Evolutionary conservation across 805 yeast species (phyloP).

Genomic region (Candida pini): DNA sequence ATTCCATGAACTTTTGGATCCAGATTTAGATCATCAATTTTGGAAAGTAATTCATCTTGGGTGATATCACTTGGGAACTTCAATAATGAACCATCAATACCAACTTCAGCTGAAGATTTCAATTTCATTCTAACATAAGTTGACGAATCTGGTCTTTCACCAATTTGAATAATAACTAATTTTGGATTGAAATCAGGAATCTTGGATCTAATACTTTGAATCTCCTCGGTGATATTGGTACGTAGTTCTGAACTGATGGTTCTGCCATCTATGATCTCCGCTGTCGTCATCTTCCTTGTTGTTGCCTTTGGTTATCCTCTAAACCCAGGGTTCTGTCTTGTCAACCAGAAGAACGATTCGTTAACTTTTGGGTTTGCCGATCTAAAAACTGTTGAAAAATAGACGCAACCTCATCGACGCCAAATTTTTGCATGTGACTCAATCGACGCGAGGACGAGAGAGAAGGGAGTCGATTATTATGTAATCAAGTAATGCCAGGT

Average conservation of each 20-base stretch:
- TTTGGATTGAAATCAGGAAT: slow-evolving; percentile 61
- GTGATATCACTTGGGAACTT: slow-evolving; percentile 58
- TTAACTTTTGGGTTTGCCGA: too few species aligned
- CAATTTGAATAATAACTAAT: slow-evolving; percentile 84
- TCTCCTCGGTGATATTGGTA: slow-evolving; percentile 44
- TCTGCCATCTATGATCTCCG: slow-evolving; percentile 53
- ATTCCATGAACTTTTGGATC: slow-evolving; percentile 81
- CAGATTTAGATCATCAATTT: slow-evolving; percentile 59
- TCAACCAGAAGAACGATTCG: too few species aligned
- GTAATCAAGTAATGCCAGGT: too few species aligned
- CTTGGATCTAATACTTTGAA: slow-evolving; percentile 35
- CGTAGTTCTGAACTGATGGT: slow-evolving; percentile 44
- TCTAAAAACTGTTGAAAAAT: too few species aligned
- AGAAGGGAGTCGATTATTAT: too few species aligned
- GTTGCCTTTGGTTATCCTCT: too few species aligned
- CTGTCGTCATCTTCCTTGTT: slow-evolving; percentile 20
- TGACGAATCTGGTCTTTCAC: slow-evolving; percentile 82
- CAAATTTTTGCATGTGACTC: too few species aligned
- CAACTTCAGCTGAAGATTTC: slow-evolving; percentile 83
- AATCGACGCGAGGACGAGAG: too few species aligned
- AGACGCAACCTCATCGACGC: too few species aligned
- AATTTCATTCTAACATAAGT: slow-evolving; percentile 90
- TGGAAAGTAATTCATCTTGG: slow-evolving; percentile 54
- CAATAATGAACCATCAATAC: slow-evolving; percentile 60
- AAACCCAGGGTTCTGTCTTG: too few species aligned